Evolutionary conservation across 176 grass and related monocot species (phyloP).

Genomic region (Bromus sterilis): DNA sequence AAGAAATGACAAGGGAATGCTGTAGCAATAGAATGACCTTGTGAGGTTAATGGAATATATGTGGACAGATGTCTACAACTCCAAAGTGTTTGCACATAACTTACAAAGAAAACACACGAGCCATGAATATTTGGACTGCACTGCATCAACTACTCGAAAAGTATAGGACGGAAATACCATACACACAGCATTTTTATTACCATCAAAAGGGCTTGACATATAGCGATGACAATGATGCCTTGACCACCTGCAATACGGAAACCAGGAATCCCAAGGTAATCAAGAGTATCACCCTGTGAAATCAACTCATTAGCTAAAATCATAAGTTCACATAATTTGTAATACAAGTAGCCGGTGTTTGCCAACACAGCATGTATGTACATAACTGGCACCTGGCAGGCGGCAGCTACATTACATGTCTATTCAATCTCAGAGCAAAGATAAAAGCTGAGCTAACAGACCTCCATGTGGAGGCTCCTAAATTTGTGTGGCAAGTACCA

Average conservation of each 20-base stretch:
- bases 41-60: neutral
- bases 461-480: neutral
- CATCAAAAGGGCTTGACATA: conserved; percentile 95
- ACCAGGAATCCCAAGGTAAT: conserved; percentile 92
- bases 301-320: neutral
- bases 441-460: neutral
- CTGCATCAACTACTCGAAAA: neutral
- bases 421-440: neutral
- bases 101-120: neutral
- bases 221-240: conserved; percentile 76
- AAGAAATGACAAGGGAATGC: conserved; percentile 4
- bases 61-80: neutral
- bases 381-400: neutral
- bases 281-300: conserved; percentile 84
- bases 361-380: neutral
- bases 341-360: neutral
- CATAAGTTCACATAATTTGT: neutral
- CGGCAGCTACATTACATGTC: neutral
- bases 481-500: neutral
- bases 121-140: neutral
- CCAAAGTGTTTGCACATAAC: neutral
- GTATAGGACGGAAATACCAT: neutral
- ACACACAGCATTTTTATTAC: conserved; percentile 11
- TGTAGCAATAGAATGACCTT: neutral
- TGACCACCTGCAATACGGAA: conserved; percentile 88